These are phyloP conservation scores for Melanopsichium pennsylvanicum DNA, from an alignment of 1,284 basidiomycete species.

Conservation along the genomic window DNA sequence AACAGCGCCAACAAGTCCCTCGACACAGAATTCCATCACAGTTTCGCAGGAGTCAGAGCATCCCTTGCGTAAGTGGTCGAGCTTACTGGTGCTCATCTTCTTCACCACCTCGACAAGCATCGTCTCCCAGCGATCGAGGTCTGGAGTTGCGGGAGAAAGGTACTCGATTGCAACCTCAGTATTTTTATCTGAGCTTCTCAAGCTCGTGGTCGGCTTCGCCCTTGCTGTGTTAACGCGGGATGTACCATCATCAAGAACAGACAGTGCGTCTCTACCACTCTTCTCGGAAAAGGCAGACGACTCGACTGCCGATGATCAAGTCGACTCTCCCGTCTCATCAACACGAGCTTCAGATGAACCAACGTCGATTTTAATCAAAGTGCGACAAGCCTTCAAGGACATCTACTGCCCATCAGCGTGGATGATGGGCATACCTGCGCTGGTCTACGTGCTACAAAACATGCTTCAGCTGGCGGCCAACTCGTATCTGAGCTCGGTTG, in stretches of 20 bases:
- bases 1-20: background rate
- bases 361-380: too few species aligned
- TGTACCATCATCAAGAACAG: background rate
- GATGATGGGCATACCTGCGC: conserved; percentile 36
- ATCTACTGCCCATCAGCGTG: conserved; percentile 27
- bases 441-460: conserved; percentile 38
- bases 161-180: conserved; percentile 36
- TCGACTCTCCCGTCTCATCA: background rate
- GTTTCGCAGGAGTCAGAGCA: background rate
- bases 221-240: background rate
- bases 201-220: conserved; percentile 19
- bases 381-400: conserved; percentile 2
- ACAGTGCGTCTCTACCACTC: conserved; percentile 11
- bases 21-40: background rate
- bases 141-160: too few species aligned
- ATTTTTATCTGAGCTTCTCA: conserved; percentile 33
- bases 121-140: too few species aligned
- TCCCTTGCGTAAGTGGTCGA: conserved; percentile 18
- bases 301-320: background rate
- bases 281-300: conserved; percentile 19
- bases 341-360: too few species aligned
- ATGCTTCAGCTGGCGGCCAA: conserved; percentile 37
- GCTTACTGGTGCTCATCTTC: conserved; percentile 19
- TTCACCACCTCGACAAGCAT: conserved; percentile 41
- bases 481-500: conserved; percentile 31